phyloP scores from a whole-genome alignment of 2,329 filamentous ascomycete species.

The Cadophora malorum region DNA sequence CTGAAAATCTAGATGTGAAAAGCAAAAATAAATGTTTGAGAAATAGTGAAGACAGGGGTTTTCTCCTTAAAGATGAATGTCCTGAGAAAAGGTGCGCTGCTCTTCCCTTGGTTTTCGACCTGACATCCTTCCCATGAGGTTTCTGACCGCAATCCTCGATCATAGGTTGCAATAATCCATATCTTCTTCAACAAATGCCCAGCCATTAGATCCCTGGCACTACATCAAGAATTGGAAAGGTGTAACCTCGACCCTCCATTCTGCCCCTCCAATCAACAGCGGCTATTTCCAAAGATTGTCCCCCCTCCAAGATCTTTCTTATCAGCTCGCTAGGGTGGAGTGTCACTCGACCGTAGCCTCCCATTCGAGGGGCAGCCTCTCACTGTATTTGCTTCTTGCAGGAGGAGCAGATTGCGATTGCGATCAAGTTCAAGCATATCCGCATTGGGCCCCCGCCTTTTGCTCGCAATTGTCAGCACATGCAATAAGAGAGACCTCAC shows the following conservation, averaged over 20 bases:
- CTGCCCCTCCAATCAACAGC: constrained; percentile 14
- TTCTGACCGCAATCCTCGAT: not conserved
- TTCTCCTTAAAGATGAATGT: not conserved
- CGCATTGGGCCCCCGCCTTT: constrained; percentile 1
- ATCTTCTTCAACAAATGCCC: not conserved
- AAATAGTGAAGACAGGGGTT: not conserved
- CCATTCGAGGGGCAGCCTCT: constrained; percentile 22
- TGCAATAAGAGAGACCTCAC: constrained; percentile 11
- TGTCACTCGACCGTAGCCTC: constrained; percentile 13
- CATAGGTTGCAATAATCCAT: not conserved
- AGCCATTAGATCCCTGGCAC: not conserved
- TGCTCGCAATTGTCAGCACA: constrained; percentile 13
- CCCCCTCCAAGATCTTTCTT: constrained; percentile 21
- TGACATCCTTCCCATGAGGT: not conserved
- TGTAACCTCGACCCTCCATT: not conserved
- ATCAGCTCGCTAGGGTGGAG: constrained; percentile 21
- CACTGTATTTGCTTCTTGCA: constrained; percentile 23
- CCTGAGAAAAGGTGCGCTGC: not conserved
- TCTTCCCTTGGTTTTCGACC: not conserved
- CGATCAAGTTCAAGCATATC: constrained; percentile 19
- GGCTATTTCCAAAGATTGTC: constrained; percentile 11
- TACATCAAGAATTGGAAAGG: constrained; percentile 7
- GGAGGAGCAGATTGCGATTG: not conserved
- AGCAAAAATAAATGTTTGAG: not conserved
- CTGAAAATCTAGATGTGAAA: constrained; percentile 1